Base-by-base conservation (phyloP, 2,329 filamentous ascomycete species). In the Trichoderma harzianum region DNA sequence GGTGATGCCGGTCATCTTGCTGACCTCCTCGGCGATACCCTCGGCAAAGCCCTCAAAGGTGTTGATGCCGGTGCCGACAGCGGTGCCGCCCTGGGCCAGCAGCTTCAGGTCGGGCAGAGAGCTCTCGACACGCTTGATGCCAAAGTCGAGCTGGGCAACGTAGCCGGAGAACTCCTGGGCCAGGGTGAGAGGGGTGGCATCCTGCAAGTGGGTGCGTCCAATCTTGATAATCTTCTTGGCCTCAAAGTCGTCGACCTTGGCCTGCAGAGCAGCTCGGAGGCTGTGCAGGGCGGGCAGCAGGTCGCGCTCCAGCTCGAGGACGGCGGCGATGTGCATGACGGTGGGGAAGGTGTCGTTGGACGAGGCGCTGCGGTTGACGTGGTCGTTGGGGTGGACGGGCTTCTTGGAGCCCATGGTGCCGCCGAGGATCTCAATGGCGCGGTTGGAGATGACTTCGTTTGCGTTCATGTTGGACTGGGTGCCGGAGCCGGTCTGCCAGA, bases 381-480 rank as follows among this genome's bases (percentile, higher is more conserved):
- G 96, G 86, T 99, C 96, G 85, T 98, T 99, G 79, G 96, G 96
- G 86, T 99, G 96, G 75, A 99, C 96, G 32, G 96, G 96, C 87
- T 97, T 97, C 91, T 98, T 98, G 89, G 87, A 91, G 78, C 96
- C 96, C 93, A 94, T 97, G 76, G 88, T 88, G 78, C 96, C 96
- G 77, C 96, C 96, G 69, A 98, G 89, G 75, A 98, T 97, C 87
- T 98, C 95, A 83, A 98, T 98, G 76, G 96, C 96, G 76, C 96
- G 93, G 89, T 98, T 99, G 76, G 95, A 98, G 84, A 99, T 98
- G 84, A 99, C 96, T 84, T 99, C 96, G 87, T 99, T 99, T 82
- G 95, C 95, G 86, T 99, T 99, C 96, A 98, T 98, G 90, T 97
- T 98, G 83, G 95, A 98, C 87, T 98, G 96, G 34, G 96, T 98